Evolutionary conservation across 2,329 filamentous ascomycete species (phyloP).

Genomic region (Grosmannia clavigera): DNA sequence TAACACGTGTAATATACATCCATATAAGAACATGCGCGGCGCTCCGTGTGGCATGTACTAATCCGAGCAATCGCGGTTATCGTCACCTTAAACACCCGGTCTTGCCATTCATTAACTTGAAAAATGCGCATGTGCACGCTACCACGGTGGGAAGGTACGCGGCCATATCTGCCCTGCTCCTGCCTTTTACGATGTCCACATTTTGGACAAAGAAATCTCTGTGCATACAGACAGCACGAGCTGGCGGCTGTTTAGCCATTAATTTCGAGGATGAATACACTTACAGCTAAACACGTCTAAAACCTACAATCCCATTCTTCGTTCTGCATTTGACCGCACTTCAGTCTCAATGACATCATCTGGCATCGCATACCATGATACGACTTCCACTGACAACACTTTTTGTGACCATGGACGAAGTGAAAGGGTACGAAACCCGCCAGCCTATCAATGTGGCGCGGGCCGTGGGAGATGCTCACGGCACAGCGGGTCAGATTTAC

Average conservation of each 20-base stretch:
- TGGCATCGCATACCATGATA: slow-evolving; percentile 21
- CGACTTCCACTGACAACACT: slow-evolving; percentile 27
- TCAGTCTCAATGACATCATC: neutral
- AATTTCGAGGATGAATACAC: neutral
- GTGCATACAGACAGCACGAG: too few species aligned
- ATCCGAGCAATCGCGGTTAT: neutral
- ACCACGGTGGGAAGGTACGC: neutral
- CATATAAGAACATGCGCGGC: neutral
- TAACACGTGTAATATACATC: neutral
- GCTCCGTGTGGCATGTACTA: neutral
- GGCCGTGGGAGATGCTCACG: slow-evolving; percentile 13
- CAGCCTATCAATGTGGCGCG: slow-evolving; percentile 22
- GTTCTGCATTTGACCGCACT: neutral
- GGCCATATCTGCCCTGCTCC: neutral
- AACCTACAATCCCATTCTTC: neutral
- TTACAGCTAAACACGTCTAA: neutral
- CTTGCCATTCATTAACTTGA: neutral
- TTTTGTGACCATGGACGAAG: slow-evolving; percentile 27
- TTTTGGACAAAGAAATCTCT: too few species aligned
- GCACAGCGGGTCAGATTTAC: neutral
- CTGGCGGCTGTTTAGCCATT: too few species aligned
- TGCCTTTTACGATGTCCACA: neutral
- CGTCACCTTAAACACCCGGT: neutral
- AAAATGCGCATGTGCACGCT: neutral
- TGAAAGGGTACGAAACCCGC: slow-evolving; percentile 20